Conservation (phyloP, 1,284 basidiomycete genomes). For the Ganoderma resinaceum region DNA sequence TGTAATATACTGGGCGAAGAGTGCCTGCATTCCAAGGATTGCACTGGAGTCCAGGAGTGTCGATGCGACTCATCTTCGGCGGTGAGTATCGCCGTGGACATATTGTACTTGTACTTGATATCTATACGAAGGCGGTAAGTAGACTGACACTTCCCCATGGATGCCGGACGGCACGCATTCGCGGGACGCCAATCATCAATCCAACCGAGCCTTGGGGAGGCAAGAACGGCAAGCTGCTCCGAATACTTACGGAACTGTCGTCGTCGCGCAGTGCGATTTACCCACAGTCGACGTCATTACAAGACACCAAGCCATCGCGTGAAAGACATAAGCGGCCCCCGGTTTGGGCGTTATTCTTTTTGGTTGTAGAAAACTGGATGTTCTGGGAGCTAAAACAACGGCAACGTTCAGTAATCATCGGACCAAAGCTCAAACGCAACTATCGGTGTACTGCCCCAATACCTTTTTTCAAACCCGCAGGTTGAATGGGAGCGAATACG, state of each 20-base stretch:
- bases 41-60: neutral
- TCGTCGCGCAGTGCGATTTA: neutral
- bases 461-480: neutral
- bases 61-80: neutral
- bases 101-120: too few species aligned
- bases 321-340: neutral
- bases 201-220: neutral
- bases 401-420: neutral
- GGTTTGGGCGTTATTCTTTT: neutral
- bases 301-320: neutral
- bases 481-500: neutral
- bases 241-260: neutral
- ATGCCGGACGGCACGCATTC: neutral
- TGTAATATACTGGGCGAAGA: neutral
- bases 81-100: neutral
- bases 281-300: neutral
- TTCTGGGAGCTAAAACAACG: neutral
- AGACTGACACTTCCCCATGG: neutral
- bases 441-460: neutral
- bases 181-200: neutral
- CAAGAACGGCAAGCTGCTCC: neutral
- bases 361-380: neutral
- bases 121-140: neutral
- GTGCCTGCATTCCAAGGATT: neutral
- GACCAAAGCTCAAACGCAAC: neutral